A percentile compares a stretch with the other conserved stretches of the same genome.
Conservation (phyloP, 306 rosid genomes). For the Dalbergia cultrata region DNA sequence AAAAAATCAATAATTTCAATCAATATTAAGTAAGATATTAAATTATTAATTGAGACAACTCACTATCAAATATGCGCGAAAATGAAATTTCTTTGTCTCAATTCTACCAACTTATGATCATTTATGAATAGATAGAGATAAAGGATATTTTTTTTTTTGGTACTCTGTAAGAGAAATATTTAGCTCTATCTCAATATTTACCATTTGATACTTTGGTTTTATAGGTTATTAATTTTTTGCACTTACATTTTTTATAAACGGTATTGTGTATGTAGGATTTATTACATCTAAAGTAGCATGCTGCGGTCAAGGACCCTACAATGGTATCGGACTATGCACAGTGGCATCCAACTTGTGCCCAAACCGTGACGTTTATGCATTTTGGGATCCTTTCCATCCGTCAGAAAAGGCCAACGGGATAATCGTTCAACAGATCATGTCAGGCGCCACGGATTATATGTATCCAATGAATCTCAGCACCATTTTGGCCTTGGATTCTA, state of each 20-base stretch:
- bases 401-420: constrained; percentile 61
- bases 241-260: not conserved
- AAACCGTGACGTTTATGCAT: constrained; percentile 66
- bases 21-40: no score
- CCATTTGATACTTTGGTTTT: no score
- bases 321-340: constrained; percentile 79
- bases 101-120: not conserved
- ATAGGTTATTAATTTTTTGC: no score
- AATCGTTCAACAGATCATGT: constrained; percentile 52
- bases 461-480: constrained; percentile 90
- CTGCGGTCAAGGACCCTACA: constrained; percentile 88
- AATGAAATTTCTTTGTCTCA: not conserved
- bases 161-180: no score
- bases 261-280: constrained; percentile 62
- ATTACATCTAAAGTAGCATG: constrained; percentile 75
- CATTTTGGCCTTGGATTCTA: constrained; percentile 69
- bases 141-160: no score
- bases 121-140: not conserved
- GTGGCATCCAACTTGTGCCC: constrained; percentile 67
- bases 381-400: constrained; percentile 92
- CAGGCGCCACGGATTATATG: constrained; percentile 70
- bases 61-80: not conserved
- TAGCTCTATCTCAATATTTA: no score
- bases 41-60: not conserved
- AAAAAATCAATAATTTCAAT: not conserved